phyloP scores from a whole-genome alignment of 306 rosid genomes.

The peach (Prunus persica) region Prunus_persica_NCBIv2 NC_034016.1:1818501-1819000 shows the following conservation, averaged over 20 bases:
- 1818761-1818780: conserved; percentile 93
- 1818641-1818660: conserved; percentile 91
- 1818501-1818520: conserved; percentile 70
- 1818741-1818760: conserved; percentile 81
- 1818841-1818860: background rate
- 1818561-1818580: background rate
- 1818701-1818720: conserved; percentile 89
- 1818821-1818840: background rate
- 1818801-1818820: background rate
- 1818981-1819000: conserved; percentile 69
- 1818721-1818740: conserved; percentile 96
- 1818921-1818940: conserved; percentile 10
- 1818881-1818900: conserved; percentile 31
- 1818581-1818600: conserved; percentile 21
- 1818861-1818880: conserved; percentile 11
- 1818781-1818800: conserved; percentile 8
- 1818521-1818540: conserved; percentile 84
- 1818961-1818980: conserved; percentile 90
- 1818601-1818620: conserved; percentile 20
- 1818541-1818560: conserved; percentile 43
- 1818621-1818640: conserved; percentile 71
- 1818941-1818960: conserved; percentile 91
- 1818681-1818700: conserved; percentile 96
- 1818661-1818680: conserved; percentile 86
- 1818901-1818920: conserved; percentile 58